Evolutionary conservation across 108 stramenopile species (phyloP).

Genomic region (Conticribra guillardii): DNA sequence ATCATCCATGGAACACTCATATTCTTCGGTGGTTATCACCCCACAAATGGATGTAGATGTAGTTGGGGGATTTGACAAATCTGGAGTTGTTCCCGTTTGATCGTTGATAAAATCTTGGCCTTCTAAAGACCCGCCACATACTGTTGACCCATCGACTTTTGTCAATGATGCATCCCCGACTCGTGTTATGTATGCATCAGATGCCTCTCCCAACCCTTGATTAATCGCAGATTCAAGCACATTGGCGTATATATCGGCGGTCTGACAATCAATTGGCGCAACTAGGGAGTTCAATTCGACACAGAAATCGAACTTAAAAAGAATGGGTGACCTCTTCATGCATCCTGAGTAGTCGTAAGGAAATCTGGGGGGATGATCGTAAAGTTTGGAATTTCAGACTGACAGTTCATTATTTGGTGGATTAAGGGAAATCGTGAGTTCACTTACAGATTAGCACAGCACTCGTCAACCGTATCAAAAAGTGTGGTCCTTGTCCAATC

Average conservation of each 20-base stretch:
- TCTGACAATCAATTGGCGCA: slow-evolving; percentile 44
- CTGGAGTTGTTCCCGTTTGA: slow-evolving; percentile 29
- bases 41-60: slow-evolving; percentile 32
- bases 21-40: slow-evolving; percentile 35
- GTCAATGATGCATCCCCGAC: slow-evolving; percentile 37
- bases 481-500: slow-evolving; percentile 47
- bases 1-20: slow-evolving; percentile 25
- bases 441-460: slow-evolving; percentile 35
- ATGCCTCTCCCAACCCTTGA: background rate
- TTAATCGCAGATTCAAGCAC: slow-evolving; percentile 47
- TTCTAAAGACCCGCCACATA: slow-evolving; percentile 43
- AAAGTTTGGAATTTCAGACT: too few relatives aligned
- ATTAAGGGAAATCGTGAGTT: too few relatives aligned
- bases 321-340: slow-evolving; percentile 30
- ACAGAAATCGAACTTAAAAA: slow-evolving; percentile 52
- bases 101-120: slow-evolving; percentile 47
- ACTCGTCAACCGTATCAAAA: slow-evolving; percentile 43
- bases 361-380: too few relatives aligned
- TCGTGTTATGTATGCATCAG: slow-evolving; percentile 42
- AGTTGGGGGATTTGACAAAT: slow-evolving; percentile 27
- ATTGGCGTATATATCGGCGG: slow-evolving; percentile 44
- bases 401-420: too few relatives aligned
- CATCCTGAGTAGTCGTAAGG: slow-evolving; percentile 41
- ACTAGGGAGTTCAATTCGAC: slow-evolving; percentile 34
- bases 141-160: slow-evolving; percentile 40